Base-by-base conservation (phyloP, 1,284 basidiomycete genomes). In the Pseudozyma flocculosa region DNA sequence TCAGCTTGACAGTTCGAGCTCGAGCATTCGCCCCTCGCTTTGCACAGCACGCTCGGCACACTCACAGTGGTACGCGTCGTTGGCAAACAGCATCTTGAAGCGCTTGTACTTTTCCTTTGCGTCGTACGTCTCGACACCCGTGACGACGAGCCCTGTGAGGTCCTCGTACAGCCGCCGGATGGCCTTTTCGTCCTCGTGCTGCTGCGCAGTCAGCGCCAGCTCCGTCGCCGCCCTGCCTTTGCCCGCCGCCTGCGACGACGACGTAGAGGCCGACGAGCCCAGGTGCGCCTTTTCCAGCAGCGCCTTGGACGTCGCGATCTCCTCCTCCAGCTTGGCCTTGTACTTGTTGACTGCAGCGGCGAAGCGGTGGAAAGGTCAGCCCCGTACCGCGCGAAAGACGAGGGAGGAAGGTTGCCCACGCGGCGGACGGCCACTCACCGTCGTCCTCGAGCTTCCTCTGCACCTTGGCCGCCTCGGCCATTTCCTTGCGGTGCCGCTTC, bases 111-210 rank as follows among this genome's bases (percentile, higher is more conserved):
- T 41, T 4, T 53, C 29, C 11, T 34, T 18, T 1, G 46, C 2
- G 13, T 67, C 57, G 36, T 55, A 53, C 37, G 46, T 40, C 34
- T 69, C 69, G 17, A 72, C 64, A 5, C 66, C 61, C 13, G 56
- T 65, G 15, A 77, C 50, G 22, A 71, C 64, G 18, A 77, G 50
- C 4, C 75, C 75, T 10, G 75, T 77, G 10, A 77, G 54, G 30
- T 77, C 75, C 47, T 77, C 75, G 60, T 77, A 77, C 32, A 77
- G 61, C 37, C 66, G 63, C 13, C 73, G 68, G 9, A 77, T 54
- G 2, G 73, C 72, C 37, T 60, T 59, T 24, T 73, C 67, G 46
- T 73, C 70, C 38, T 61, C 52, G 23, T 57, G 41, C 18, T 40
- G 38, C 18, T 15, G 38, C 10, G 11, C 26, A 11, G 26, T 29